Base-by-base conservation (phyloP, 2,329 filamentous ascomycete species). In the Xenoacremonium recifei region DNA sequence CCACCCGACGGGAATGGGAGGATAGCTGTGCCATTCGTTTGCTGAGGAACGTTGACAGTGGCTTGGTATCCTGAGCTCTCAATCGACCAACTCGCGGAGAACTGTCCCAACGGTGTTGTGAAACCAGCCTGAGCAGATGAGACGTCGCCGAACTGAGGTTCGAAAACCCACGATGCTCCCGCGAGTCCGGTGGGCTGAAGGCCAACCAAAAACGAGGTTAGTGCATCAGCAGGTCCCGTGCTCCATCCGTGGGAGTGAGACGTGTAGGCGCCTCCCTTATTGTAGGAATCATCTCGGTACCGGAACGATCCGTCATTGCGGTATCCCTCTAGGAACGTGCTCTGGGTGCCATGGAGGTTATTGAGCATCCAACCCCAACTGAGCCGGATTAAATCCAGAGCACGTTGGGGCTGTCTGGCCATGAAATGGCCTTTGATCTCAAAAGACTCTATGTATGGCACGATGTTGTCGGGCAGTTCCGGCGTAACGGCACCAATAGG, bases 311-410 rank as follows among this genome's bases (percentile, higher is more conserved):
- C 78, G 47, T 83, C 70, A 0, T 58, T 59, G 2, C 78, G 65
- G 44, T 80, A 82, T 0, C 79, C 80, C 58, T 84, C 80, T 19
- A 82, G 70, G 16, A 78, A 71, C 1, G 80, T 83, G 31, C 70
- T 76, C 42, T 73, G 66, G 0, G 79, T 82, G n/a, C 77, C 77
- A 48, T 78, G 73, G 1, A 72, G 68, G 44, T 81, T 71, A 44
- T 73, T 66, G 13, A 80, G 61, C 50, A 82, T 82, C 76, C 77
- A 81, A 10, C 79, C 80, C 80, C 80, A 84, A 36, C 67, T 69
- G 7, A 64, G 63, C 5, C 77, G 72, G 21, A 83, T 75, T 13
- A 84, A 69, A 10, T 76, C 67, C 0, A 84, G 61, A 0, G 79
- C 77, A 25, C 79, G 72, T 6, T 62, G 56, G 2, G 78, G 57